phyloP scores from a whole-genome alignment of 2,329 filamentous ascomycete genomes.

The Beauveria pseudobassiana region DNA sequence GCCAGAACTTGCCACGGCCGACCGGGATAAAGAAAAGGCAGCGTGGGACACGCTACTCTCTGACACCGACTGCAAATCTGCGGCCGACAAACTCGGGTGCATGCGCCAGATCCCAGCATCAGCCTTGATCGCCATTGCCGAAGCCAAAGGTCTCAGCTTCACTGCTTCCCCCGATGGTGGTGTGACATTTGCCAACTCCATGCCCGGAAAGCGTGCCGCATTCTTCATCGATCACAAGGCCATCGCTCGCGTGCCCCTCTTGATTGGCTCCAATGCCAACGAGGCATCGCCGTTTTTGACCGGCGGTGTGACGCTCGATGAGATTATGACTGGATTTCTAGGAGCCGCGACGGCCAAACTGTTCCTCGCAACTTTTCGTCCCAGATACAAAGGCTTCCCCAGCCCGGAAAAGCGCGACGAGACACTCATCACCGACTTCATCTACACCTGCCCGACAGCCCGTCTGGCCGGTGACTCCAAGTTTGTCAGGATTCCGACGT shows the following conservation, averaged over 20 bases:
- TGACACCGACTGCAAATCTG: slow-evolving; percentile 10
- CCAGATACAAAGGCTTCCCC: neutral
- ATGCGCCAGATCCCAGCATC: slow-evolving; percentile 17
- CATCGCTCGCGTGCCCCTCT: slow-evolving; percentile 7
- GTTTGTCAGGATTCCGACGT: slow-evolving; percentile 28
- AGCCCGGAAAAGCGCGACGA: slow-evolving; percentile 15
- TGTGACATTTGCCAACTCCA: slow-evolving; percentile 16
- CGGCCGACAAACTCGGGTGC: slow-evolving; percentile 14
- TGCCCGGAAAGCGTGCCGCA: slow-evolving; percentile 11
- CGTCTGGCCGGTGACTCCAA: slow-evolving; percentile 25
- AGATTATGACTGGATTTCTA: neutral
- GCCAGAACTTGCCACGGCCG: neutral
- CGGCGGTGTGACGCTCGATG: neutral
- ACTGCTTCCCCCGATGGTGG: slow-evolving; percentile 16
- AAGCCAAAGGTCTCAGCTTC: slow-evolving; percentile 17
- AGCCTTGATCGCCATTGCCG: slow-evolving; percentile 12
- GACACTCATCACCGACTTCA: slow-evolving; percentile 16
- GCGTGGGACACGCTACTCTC: neutral
- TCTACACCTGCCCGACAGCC: slow-evolving; percentile 17
- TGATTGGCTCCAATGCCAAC: slow-evolving; percentile 9
- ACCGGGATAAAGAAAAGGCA: neutral
- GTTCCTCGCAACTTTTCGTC: neutral
- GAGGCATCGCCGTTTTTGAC: slow-evolving; percentile 3
- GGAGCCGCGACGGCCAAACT: neutral
- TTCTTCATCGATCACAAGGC: neutral